These are phyloP conservation scores for Penicillium macrosclerotiorum DNA, from an alignment of 495 filamentous ascomycete species.

Conservation along the genomic window DNA sequence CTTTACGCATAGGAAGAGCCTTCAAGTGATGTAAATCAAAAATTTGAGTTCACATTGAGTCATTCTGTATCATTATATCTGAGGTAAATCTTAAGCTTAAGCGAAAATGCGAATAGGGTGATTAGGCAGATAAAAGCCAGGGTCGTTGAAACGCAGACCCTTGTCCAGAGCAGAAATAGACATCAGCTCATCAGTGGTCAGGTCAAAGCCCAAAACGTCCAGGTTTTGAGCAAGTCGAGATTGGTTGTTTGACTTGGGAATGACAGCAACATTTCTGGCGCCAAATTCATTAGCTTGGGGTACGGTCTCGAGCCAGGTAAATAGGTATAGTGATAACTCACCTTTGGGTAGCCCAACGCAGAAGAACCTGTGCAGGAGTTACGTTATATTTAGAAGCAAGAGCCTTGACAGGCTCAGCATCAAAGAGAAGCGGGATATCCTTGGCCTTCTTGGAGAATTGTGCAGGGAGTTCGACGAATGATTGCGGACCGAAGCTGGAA, in stretches of 20 bases:
- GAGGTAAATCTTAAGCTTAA: not conserved
- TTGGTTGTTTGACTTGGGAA: constrained; percentile 74
- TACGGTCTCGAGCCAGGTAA: not conserved
- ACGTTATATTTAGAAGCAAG: constrained; percentile 67
- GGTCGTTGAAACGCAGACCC: not conserved
- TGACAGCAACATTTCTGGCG: constrained; percentile 68
- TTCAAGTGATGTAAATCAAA: too few species aligned
- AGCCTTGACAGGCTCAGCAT: constrained; percentile 57
- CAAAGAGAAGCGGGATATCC: constrained; percentile 63
- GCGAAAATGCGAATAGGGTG: not conserved
- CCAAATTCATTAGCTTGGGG: not conserved
- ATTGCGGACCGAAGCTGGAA: constrained; percentile 80
- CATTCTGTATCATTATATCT: too few species aligned
- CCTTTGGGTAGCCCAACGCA: constrained; percentile 84
- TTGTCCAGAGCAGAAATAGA: not conserved
- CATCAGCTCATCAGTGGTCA: not conserved
- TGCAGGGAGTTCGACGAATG: constrained; percentile 76
- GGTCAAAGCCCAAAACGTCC: constrained; percentile 53
- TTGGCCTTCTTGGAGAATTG: constrained; percentile 51
- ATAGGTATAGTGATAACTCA: not conserved
- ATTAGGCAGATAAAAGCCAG: not conserved
- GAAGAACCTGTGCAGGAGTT: constrained; percentile 75
- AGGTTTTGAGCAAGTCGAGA: constrained; percentile 51
- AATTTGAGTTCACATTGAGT: too few species aligned
- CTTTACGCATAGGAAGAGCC: too few species aligned